These are phyloP conservation scores for Trichoderma sp. DNA, from an alignment of 2,329 filamentous ascomycete genomes.

Conservation along the genomic window DNA sequence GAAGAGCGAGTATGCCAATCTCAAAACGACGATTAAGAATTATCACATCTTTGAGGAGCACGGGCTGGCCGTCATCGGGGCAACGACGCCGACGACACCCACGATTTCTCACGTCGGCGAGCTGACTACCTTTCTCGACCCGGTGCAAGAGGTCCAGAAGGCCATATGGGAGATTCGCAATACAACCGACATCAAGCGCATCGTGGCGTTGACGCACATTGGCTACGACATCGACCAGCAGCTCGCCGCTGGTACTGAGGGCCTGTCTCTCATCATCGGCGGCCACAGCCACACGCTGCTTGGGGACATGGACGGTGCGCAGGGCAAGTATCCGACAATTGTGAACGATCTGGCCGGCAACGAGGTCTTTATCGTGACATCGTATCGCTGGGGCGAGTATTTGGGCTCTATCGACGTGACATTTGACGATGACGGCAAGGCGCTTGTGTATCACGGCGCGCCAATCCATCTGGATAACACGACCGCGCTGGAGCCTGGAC, in stretches of 20 bases:
- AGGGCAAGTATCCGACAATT: slow-evolving; percentile 63
- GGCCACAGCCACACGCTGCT: slow-evolving; percentile 60
- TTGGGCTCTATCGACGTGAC: slow-evolving; percentile 65
- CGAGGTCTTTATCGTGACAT: slow-evolving; percentile 66
- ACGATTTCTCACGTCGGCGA: slow-evolving; percentile 57
- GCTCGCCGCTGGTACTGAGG: slow-evolving; percentile 57
- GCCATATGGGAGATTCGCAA: slow-evolving; percentile 60
- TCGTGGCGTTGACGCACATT: slow-evolving; percentile 65
- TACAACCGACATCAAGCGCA: slow-evolving; percentile 60
- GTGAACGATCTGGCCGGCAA: slow-evolving; percentile 58
- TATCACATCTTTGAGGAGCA: slow-evolving; percentile 63
- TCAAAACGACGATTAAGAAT: slow-evolving; percentile 62
- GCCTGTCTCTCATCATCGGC: slow-evolving; percentile 66
- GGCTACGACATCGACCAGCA: slow-evolving; percentile 62
- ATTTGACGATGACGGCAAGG: slow-evolving; percentile 58
- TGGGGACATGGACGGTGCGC: slow-evolving; percentile 55
- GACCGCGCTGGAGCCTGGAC: slow-evolving; percentile 52
- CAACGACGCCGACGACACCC: slow-evolving; percentile 58
- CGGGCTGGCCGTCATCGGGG: slow-evolving; percentile 60
- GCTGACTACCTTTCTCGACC: slow-evolving; percentile 56
- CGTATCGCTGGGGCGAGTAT: slow-evolving; percentile 67
- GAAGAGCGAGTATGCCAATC: slow-evolving; percentile 53
- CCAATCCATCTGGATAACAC: slow-evolving; percentile 63
- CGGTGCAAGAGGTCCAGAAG: slow-evolving; percentile 55
- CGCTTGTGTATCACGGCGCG: slow-evolving; percentile 60